Percentiles rank a stretch among this genome's conserved stretches.
Conservation (phyloP, 73 alveolate species). For the Paramecium tetraurelia region DNA sequence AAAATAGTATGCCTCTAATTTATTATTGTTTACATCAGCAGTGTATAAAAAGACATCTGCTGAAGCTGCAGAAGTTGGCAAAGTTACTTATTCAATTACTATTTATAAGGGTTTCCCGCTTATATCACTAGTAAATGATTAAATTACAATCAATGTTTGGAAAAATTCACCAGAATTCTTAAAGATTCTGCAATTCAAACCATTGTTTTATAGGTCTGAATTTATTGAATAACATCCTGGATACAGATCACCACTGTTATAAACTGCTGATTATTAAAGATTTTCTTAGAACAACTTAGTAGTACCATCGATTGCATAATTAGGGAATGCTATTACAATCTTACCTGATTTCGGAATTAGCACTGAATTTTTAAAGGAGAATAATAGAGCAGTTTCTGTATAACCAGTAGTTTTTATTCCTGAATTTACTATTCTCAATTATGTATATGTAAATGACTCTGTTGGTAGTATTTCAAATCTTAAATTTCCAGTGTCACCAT, state of each 20-base stretch:
- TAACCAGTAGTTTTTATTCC: neutral
- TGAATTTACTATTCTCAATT: neutral
- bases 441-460: neutral
- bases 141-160: neutral
- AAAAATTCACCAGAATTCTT: neutral
- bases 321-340: conserved; percentile 53
- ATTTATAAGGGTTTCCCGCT: neutral
- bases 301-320: conserved; percentile 27
- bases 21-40: neutral
- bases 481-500: conserved; percentile 10
- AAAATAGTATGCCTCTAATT: conserved; percentile 29
- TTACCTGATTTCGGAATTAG: neutral
- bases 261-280: neutral
- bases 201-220: neutral
- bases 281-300: neutral
- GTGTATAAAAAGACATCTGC: conserved; percentile 26
- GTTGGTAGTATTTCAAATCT: conserved; percentile 14
- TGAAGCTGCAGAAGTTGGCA: conserved; percentile 38
- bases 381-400: neutral
- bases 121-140: neutral
- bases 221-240: neutral
- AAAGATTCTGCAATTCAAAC: neutral
- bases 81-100: conserved; percentile 14
- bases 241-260: neutral
- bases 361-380: neutral